Conservation (phyloP, 371 early-diverging fungal species). For the Mucor piriformis region DNA sequence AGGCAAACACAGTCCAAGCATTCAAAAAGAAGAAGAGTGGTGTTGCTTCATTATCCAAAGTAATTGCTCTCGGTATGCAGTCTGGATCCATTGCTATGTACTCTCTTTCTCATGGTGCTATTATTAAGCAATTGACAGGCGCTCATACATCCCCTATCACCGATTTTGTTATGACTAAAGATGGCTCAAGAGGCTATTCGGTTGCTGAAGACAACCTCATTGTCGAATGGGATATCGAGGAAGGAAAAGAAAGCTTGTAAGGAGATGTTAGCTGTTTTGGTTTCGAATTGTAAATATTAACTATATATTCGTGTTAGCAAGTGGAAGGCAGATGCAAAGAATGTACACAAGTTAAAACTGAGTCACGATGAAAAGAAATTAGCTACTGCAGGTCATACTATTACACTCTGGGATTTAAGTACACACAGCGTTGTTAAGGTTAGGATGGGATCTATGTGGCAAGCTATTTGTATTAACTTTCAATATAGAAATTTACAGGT, state of each 20-base stretch:
- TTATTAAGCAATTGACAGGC: slow-evolving; percentile 57
- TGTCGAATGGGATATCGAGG: slow-evolving; percentile 76
- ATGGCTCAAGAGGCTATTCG: slow-evolving; percentile 66
- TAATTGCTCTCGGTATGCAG: slow-evolving; percentile 68
- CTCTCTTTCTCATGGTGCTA: slow-evolving; percentile 65
- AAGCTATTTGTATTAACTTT: no score
- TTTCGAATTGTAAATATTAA: no score
- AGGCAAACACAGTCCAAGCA: slow-evolving; percentile 33
- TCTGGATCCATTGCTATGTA: slow-evolving; percentile 68
- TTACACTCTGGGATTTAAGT: slow-evolving; percentile 67
- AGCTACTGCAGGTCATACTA: slow-evolving; percentile 67
- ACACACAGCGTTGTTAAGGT: slow-evolving; percentile 56
- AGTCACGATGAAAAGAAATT: slow-evolving; percentile 64
- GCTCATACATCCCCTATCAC: slow-evolving; percentile 67
- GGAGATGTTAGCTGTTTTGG: no score
- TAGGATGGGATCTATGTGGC: neutral
- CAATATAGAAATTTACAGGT: neutral
- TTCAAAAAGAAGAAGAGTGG: slow-evolving; percentile 57
- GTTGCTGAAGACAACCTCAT: slow-evolving; percentile 67
- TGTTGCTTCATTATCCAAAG: slow-evolving; percentile 38
- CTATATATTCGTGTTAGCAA: no score
- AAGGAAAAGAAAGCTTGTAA: slow-evolving; percentile 57
- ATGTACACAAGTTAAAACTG: slow-evolving; percentile 57
- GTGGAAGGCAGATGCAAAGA: slow-evolving; percentile 64
- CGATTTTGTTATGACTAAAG: slow-evolving; percentile 68